Conservation (phyloP, 371 early-diverging fungal genomes). For the Apophysomyces variabilis region DNA sequence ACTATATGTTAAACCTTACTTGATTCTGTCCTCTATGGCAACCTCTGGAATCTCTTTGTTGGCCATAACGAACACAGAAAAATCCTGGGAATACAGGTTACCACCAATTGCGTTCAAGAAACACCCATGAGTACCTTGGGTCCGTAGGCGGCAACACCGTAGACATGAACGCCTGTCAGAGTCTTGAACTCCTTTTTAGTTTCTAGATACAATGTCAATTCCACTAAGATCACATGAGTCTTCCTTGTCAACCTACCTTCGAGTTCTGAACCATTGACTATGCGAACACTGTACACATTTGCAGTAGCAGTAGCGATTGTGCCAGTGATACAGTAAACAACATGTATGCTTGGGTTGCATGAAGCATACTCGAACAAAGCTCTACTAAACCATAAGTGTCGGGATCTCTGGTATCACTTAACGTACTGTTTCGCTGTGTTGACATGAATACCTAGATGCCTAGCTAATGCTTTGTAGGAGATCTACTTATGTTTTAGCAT, state of each 20-base stretch:
- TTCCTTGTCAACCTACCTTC: slow-evolving; percentile 12
- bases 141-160: slow-evolving; percentile 17
- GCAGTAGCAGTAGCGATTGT: background rate
- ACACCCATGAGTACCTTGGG: slow-evolving; percentile 14
- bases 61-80: slow-evolving; percentile 12
- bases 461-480: slow-evolving; percentile 16
- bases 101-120: background rate
- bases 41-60: slow-evolving; percentile 20
- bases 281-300: slow-evolving; percentile 2
- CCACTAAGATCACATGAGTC: background rate
- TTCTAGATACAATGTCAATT: slow-evolving; percentile 10
- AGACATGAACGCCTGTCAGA: slow-evolving; percentile 24
- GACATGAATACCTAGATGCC: slow-evolving; percentile 18
- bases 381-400: slow-evolving; percentile 3
- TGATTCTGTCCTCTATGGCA: slow-evolving; percentile 40
- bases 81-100: slow-evolving; percentile 8
- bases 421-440: slow-evolving; percentile 24
- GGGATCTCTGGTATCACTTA: background rate
- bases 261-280: slow-evolving; percentile 17
- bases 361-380: slow-evolving; percentile 18
- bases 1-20: slow-evolving; percentile 4
- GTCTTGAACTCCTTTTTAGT: slow-evolving; percentile 14
- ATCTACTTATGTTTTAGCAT: slow-evolving; percentile 6
- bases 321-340: slow-evolving; percentile 19
- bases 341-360: background rate